phyloP scores from a whole-genome alignment of 2,329 filamentous ascomycete species.

The Xylariaceae sp. region DNA sequence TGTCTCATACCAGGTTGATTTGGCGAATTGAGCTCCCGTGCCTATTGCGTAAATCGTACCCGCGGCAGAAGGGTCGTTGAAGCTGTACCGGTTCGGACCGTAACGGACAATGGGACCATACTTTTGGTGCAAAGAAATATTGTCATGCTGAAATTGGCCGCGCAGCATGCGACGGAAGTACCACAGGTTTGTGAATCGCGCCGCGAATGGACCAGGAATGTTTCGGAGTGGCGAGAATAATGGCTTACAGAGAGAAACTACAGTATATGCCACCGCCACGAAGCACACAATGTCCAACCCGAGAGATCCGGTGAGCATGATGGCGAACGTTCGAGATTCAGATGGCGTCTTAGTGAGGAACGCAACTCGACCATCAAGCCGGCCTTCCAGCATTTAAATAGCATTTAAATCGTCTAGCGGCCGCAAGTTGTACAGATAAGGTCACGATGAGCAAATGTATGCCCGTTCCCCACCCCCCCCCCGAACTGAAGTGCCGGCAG shows the following conservation, averaged over 20 bases:
- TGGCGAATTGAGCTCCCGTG: slow-evolving; percentile 21
- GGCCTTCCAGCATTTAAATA: too few species aligned
- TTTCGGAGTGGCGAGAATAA: slow-evolving; percentile 18
- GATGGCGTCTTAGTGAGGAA: too few species aligned
- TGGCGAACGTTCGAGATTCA: too few species aligned
- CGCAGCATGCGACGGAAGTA: slow-evolving; percentile 21
- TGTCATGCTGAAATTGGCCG: slow-evolving; percentile 25
- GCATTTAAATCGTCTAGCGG: too few species aligned
- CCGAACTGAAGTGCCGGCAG: too few species aligned
- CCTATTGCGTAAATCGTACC: slow-evolving; percentile 39
- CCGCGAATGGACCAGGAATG: slow-evolving; percentile 23
- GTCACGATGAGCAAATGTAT: too few species aligned
- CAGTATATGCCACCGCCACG: too few species aligned
- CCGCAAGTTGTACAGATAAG: too few species aligned
- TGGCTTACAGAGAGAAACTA: not conserved
- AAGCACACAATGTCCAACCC: too few species aligned
- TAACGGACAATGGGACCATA: slow-evolving; percentile 40
- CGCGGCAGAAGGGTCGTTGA: slow-evolving; percentile 35
- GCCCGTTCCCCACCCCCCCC: too few species aligned
- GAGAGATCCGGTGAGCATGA: too few species aligned
- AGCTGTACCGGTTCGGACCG: slow-evolving; percentile 42
- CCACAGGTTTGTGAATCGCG: slow-evolving; percentile 26
- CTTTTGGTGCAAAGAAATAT: slow-evolving; percentile 24
- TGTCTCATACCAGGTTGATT: slow-evolving; percentile 29
- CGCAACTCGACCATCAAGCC: too few species aligned